phyloP scores from a whole-genome alignment of 1,284 basidiomycete genomes.

The Mycena sp. region DNA sequence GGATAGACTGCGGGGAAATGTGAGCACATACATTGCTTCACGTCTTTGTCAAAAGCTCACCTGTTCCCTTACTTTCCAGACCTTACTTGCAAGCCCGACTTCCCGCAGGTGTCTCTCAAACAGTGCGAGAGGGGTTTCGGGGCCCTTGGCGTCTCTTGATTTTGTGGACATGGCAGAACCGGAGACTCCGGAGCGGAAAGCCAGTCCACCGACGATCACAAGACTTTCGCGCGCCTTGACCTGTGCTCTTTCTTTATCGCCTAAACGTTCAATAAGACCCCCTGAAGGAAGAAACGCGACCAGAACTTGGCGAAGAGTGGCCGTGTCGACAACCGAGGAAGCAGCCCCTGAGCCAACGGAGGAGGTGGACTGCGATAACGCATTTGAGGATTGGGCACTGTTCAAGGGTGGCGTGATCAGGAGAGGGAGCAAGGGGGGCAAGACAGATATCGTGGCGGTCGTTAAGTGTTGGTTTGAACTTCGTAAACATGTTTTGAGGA shows the following conservation, averaged over 20 bases:
- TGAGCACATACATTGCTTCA: neutral
- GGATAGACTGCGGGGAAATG: conserved; percentile 58
- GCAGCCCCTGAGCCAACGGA: conserved; percentile 57
- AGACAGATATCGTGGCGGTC: conserved; percentile 73
- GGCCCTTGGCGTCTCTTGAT: conserved; percentile 73
- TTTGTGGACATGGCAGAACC: conserved; percentile 49
- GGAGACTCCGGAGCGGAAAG: conserved; percentile 56
- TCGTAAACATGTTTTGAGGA: conserved; percentile 80
- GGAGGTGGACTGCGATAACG: conserved; percentile 56
- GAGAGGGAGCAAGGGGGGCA: conserved; percentile 71
- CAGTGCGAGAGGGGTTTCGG: conserved; percentile 77
- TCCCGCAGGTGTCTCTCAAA: conserved; percentile 85
- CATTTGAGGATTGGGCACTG: conserved; percentile 43
- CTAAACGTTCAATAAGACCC: conserved; percentile 84
- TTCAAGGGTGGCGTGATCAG: conserved; percentile 56
- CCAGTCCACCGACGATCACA: conserved; percentile 74
- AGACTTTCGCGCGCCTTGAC: conserved; percentile 81
- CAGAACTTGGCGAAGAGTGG: conserved; percentile 71
- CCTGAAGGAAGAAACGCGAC: conserved; percentile 75
- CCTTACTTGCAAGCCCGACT: conserved; percentile 78
- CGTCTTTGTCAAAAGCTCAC: conserved; percentile 52
- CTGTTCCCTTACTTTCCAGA: conserved; percentile 86
- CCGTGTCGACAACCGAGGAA: conserved; percentile 58
- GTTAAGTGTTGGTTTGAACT: conserved; percentile 85
- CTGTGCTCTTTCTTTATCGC: conserved; percentile 81